Conservation (phyloP, 1,284 basidiomycete species). For the Cryptococcus sp. region DNA sequence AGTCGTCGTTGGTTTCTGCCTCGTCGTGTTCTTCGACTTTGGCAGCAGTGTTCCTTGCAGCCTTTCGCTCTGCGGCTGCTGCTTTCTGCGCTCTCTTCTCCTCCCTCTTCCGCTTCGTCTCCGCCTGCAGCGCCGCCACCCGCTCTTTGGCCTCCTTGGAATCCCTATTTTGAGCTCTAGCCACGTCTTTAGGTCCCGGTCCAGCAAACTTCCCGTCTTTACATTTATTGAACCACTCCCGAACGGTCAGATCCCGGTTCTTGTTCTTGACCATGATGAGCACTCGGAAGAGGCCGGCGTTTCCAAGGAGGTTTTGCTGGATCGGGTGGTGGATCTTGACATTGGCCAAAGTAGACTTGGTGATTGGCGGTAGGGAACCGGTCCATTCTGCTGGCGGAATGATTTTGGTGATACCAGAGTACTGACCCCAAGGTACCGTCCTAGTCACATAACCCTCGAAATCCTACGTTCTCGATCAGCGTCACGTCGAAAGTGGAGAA, state of each 20-base stretch:
- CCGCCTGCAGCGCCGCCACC: constrained; percentile 21
- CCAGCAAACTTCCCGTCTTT: constrained; percentile 39
- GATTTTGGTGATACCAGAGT: constrained; percentile 89
- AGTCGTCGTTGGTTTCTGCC: constrained; percentile 8
- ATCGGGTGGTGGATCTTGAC: constrained; percentile 82
- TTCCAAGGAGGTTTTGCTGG: constrained; percentile 86
- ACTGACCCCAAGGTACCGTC: constrained; percentile 82
- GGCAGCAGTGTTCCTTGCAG: constrained; percentile 59
- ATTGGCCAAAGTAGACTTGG: constrained; percentile 63
- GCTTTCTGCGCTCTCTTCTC: constrained; percentile 43
- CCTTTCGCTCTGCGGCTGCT: constrained; percentile 55
- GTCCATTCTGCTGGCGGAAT: constrained; percentile 91
- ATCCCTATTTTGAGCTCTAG: constrained; percentile 36
- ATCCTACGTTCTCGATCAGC: constrained; percentile 56
- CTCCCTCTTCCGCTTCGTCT: constrained; percentile 27
- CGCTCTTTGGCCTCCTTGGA: constrained; percentile 40
- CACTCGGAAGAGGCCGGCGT: constrained; percentile 81
- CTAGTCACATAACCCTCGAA: constrained; percentile 84
- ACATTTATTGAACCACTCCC: constrained; percentile 86
- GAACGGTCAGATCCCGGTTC: constrained; percentile 65
- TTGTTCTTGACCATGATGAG: constrained; percentile 88
- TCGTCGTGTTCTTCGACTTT: constrained; percentile 52
- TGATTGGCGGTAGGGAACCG: constrained; percentile 68
- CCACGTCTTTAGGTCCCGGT: constrained; percentile 44
- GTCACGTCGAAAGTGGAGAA: neutral